Base-by-base conservation (phyloP, 2,329 filamentous ascomycete species). In the Epichloe baconii region DNA sequence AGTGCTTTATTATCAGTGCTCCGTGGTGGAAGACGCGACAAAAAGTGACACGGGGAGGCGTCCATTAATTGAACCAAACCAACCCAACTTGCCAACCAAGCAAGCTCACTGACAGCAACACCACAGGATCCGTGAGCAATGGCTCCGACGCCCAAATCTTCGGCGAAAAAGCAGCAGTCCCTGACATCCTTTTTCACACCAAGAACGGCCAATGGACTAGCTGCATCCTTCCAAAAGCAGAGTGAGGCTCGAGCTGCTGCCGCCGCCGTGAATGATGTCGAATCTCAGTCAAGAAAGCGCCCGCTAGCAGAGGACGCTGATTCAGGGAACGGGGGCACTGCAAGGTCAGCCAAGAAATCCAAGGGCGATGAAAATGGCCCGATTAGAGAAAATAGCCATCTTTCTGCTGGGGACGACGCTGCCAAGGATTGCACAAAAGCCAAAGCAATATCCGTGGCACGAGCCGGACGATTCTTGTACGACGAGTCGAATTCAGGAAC, bases 141-240 rank as follows among this genome's bases (percentile, higher is more conserved):
- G 67, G 59, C 67, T 19, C 66, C 67, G 10, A 50, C 58, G 41
- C 52, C 72, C 1, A 49, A 42, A 12, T 40, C 49, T 17, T 36
- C 68, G 31, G 69, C 65, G 50, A 86, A 85, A 67, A 86, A 84
- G 60, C 88, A 96, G 63, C 79, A 84, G 57, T 87, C 88, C 1
- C 83, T 96, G 54, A 93, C 88, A 3, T 90, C 82, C 62, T 95
- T 95, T 69, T 95, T 95, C 64, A 78, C 81, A 1, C 80, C 80
- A 14, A 83, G 77, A 56, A 70, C 78, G 12, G 64, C 69, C 61
- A 77, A 76, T 64, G 71, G 70, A 52, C 59, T 71, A 23, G 60
- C 66, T n/a, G 62, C 68, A 37, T 60, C 63, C 44, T 62, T 66
- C 51, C 58, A 63, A 54, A 66, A 68, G 51, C 61, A 64, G 55